Percentiles rank a stretch among this genome's conserved stretches.
Evolutionary conservation across 208 protist genomes (phyloP).

Genomic region (Balamuthia mandrillaris): DNA sequence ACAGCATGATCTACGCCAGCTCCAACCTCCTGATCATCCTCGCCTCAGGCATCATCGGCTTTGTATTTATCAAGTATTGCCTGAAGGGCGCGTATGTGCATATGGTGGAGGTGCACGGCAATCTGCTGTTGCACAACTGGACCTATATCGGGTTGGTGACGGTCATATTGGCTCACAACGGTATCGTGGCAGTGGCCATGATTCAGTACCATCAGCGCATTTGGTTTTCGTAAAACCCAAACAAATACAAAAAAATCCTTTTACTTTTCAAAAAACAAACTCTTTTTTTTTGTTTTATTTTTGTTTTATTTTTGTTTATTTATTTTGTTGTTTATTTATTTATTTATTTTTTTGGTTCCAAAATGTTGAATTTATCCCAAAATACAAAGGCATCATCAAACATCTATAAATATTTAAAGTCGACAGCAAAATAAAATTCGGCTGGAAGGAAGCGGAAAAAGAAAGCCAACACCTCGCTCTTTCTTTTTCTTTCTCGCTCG

Average conservation of each 20-base stretch:
- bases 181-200: conserved; percentile 15
- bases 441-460: too few species aligned
- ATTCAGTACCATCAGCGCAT: conserved; percentile 26
- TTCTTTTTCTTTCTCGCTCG: too few species aligned
- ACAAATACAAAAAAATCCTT: not conserved
- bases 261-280: not conserved
- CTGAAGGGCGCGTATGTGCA: conserved; percentile 15
- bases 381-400: too few species aligned
- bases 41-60: not conserved
- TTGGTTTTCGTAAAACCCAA: conserved; percentile 3
- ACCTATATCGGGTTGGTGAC: conserved; percentile 32
- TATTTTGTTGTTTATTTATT: too few species aligned
- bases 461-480: too few species aligned
- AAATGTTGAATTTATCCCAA: too few species aligned
- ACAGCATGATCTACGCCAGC: not conserved
- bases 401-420: too few species aligned
- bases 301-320: too few species aligned
- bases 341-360: not conserved
- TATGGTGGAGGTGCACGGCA: not conserved
- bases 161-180: not conserved
- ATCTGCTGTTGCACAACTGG: conserved; percentile 12
- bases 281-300: not conserved
- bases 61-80: not conserved
- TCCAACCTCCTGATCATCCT: conserved; percentile 2
- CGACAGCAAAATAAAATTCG: too few species aligned